phyloP scores from a whole-genome alignment of 1,284 basidiomycete genomes.

The Papiliotrema nemorosa region DNA sequence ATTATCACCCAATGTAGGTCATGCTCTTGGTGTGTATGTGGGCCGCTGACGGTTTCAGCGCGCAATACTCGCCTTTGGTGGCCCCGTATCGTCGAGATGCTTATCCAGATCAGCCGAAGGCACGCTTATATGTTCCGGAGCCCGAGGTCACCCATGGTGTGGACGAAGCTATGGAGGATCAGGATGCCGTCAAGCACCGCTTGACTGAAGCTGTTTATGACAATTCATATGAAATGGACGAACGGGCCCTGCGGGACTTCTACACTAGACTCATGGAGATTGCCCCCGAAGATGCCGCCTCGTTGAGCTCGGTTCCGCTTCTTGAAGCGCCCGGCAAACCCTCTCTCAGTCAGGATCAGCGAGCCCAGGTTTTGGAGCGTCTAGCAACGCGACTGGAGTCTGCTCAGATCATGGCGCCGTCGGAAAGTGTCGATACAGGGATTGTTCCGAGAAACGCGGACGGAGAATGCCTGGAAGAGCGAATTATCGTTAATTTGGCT shows the following conservation, averaged over 20 bases:
- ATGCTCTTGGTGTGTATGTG: not conserved
- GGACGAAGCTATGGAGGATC: not conserved
- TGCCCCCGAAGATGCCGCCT: not conserved
- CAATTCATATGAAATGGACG: not conserved
- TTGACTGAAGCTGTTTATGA: not conserved
- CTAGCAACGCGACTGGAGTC: not conserved
- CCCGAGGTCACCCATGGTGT: not conserved
- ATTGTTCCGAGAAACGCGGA: not conserved
- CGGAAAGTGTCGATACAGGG: not conserved
- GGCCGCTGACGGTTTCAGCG: not conserved
- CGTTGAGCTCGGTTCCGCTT: not conserved
- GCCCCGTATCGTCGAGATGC: not conserved
- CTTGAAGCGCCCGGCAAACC: not conserved
- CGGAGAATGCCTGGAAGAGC: not conserved
- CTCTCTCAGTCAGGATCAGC: not conserved
- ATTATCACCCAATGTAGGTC: slow-evolving; percentile 1
- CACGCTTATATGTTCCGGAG: not conserved
- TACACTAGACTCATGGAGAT: not conserved
- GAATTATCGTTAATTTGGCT: too few relatives aligned
- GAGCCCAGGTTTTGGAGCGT: not conserved
- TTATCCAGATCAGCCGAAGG: not conserved
- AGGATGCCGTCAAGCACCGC: not conserved
- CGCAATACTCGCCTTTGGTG: not conserved
- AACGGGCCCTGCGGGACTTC: not conserved
- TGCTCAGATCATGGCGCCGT: not conserved